Evolutionary conservation across 805 yeast species (phyloP).

Genomic region (Candida sanyiensis): DNA sequence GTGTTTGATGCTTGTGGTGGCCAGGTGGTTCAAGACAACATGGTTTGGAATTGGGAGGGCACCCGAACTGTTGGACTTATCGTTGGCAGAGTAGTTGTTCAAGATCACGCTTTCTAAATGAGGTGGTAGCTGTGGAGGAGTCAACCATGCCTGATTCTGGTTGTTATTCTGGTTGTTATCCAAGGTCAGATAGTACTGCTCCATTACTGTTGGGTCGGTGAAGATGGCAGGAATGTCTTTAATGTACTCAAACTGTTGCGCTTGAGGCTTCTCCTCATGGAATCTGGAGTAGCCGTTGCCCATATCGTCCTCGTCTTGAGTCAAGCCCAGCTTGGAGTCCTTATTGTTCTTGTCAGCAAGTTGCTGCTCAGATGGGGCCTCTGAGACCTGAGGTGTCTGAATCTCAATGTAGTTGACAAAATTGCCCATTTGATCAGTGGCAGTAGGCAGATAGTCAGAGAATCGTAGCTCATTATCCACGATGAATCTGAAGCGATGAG

Average conservation of each 20-base stretch:
- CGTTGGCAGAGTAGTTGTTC: constrained; percentile 58
- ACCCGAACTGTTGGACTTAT: constrained; percentile 76
- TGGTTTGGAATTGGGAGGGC: constrained; percentile 93
- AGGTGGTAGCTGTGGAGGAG: constrained; percentile 96
- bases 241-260: constrained; percentile 38
- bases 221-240: constrained; percentile 76
- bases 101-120: constrained; percentile 91
- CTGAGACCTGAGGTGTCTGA: constrained; percentile 33
- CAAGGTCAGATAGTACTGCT: constrained; percentile 71
- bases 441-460: constrained; percentile 87
- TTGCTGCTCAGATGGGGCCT: constrained; percentile 29
- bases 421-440: constrained; percentile 95
- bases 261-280: constrained; percentile 48
- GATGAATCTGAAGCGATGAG: constrained; percentile 89
- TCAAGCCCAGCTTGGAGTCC: constrained; percentile 59
- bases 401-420: constrained; percentile 89
- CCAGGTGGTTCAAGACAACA: constrained; percentile 87
- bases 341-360: constrained; percentile 23
- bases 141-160: constrained; percentile 56
- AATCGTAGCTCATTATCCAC: constrained; percentile 90
- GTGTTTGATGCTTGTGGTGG: constrained; percentile 93
- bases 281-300: constrained; percentile 76
- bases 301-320: constrained; percentile 73
- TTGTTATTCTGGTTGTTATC: constrained; percentile 60
- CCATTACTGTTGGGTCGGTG: constrained; percentile 83